These are phyloP conservation scores for Angomonas ambiguus DNA, from an alignment of 208 protist genomes.

Conservation along the genomic window DNA sequence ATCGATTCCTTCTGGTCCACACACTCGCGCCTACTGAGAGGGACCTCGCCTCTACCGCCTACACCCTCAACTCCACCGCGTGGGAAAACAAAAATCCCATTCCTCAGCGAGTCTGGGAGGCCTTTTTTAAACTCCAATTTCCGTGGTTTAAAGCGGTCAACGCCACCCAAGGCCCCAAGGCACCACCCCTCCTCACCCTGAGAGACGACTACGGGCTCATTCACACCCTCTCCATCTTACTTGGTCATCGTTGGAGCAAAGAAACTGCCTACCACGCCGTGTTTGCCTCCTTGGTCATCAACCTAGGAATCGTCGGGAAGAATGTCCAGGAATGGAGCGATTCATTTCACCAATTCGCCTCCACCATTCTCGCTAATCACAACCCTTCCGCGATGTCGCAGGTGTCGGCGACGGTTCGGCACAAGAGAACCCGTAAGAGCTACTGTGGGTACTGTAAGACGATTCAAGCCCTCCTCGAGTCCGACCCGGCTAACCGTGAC, in stretches of 20 bases:
- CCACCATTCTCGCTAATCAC: neutral
- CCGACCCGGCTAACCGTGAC: neutral
- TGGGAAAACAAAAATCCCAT: neutral
- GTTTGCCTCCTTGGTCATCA: neutral
- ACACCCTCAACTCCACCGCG: neutral
- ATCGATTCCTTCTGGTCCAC: neutral
- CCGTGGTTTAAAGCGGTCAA: neutral
- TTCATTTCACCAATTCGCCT: neutral
- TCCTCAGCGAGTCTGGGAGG: neutral
- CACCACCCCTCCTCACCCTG: neutral
- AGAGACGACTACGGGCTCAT: neutral
- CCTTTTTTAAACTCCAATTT: neutral
- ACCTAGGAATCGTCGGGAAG: neutral
- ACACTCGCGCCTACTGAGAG: neutral
- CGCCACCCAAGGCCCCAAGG: neutral
- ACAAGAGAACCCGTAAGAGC: neutral
- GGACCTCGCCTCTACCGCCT: neutral
- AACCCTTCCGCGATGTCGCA: too few species aligned
- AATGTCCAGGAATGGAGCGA: neutral
- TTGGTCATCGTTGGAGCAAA: neutral
- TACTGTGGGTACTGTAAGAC: neutral
- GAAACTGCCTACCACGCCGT: neutral
- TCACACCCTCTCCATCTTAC: neutral
- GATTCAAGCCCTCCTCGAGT: neutral
- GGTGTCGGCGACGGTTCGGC: neutral